Evolutionary conservation across 352 stramenopile genomes (phyloP).

Genomic region (Blastocystis sp.): DNA sequence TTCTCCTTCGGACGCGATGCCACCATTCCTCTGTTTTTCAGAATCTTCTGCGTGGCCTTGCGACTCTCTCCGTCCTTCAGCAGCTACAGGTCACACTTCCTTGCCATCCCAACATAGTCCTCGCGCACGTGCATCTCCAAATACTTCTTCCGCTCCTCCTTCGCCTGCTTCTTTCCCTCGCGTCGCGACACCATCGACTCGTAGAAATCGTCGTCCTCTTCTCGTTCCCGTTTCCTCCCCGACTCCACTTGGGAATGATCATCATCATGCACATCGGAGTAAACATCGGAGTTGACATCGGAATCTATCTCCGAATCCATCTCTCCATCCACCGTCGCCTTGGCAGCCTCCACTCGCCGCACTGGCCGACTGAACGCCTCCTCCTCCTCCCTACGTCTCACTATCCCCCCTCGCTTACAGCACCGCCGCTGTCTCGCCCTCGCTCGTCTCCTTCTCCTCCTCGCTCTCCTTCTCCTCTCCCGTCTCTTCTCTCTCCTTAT

Average conservation of each 20-base stretch:
- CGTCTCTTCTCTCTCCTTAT: neutral
- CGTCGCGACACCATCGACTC: slow-evolving; percentile 65
- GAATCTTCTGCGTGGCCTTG: slow-evolving; percentile 81
- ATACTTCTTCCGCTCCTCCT: slow-evolving; percentile 71
- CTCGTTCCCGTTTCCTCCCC: slow-evolving; percentile 63
- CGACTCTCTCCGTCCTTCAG: slow-evolving; percentile 73
- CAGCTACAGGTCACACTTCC: slow-evolving; percentile 64
- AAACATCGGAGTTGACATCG: neutral
- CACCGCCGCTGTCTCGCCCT: neutral
- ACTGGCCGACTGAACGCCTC: neutral
- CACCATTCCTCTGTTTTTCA: slow-evolving; percentile 94
- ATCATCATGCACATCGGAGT: too few relatives aligned
- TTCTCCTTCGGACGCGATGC: slow-evolving; percentile 94
- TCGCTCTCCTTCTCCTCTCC: neutral
- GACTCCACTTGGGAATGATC: neutral
- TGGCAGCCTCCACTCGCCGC: neutral
- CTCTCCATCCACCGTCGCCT: neutral
- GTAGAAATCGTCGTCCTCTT: slow-evolving; percentile 66
- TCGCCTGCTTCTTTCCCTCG: slow-evolving; percentile 64
- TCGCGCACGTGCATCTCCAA: slow-evolving; percentile 64
- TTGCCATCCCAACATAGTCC: slow-evolving; percentile 63
- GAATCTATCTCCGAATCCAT: neutral
- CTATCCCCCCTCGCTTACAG: slow-evolving; percentile 61
- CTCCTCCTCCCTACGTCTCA: slow-evolving; percentile 29
- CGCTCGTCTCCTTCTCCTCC: slow-evolving; percentile 52